Conservation (phyloP, 176 grass and related monocot genomes). For the bread wheat (Triticum aestivum) region DNA sequence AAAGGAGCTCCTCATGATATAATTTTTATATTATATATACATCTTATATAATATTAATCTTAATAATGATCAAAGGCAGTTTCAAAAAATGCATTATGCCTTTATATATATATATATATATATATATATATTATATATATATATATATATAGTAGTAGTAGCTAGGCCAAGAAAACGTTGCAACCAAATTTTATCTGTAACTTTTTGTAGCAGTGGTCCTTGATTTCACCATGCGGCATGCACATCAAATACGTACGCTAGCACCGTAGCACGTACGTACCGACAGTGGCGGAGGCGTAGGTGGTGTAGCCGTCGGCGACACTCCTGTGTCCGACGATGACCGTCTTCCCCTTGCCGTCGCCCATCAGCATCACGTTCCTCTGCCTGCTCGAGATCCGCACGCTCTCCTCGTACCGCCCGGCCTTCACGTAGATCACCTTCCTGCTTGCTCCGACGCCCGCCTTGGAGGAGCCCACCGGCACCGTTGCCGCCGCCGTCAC, state of each 20-base stretch:
- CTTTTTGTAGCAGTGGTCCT: not conserved
- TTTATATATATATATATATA: too few species aligned
- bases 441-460: slow-evolving; percentile 20
- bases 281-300: slow-evolving; percentile 69
- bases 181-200: not conserved
- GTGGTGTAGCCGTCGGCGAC: slow-evolving; percentile 53
- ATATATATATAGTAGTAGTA: too few species aligned
- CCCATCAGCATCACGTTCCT: slow-evolving; percentile 75
- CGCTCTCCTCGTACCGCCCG: slow-evolving; percentile 65
- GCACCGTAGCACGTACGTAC: slow-evolving; percentile 28
- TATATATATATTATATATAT: too few species aligned
- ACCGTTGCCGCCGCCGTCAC: slow-evolving; percentile 24
- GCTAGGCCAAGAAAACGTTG: not conserved
- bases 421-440: slow-evolving; percentile 81
- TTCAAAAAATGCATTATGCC: too few species aligned
- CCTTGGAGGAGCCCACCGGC: not conserved
- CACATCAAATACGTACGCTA: too few species aligned
- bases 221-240: not conserved
- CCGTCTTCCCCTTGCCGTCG: slow-evolving; percentile 75
- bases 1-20: too few species aligned
- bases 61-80: too few species aligned
- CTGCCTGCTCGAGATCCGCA: slow-evolving; percentile 53
- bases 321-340: slow-evolving; percentile 61
- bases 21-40: too few species aligned
- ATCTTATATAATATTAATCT: too few species aligned